phyloP scores from a whole-genome alignment of 2,329 filamentous ascomycete species.

The Colletotrichum sp. region DNA sequence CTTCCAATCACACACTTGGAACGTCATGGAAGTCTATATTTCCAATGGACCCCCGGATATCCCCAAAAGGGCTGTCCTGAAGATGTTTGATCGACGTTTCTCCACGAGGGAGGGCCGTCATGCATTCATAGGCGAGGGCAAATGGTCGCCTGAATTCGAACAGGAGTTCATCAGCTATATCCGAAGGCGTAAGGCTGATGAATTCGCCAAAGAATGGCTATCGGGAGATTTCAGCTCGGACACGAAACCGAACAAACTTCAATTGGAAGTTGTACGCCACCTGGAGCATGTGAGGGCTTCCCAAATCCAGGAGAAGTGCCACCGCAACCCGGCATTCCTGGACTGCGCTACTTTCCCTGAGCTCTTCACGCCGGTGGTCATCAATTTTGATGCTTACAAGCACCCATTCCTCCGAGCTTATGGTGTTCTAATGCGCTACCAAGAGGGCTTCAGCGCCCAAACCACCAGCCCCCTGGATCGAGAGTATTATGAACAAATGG shows the following conservation, averaged over 20 bases:
- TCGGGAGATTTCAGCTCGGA: neutral
- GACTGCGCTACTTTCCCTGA: neutral
- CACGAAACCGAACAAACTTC: neutral
- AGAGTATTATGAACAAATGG: neutral
- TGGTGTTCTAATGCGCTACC: neutral
- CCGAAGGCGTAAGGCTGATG: neutral
- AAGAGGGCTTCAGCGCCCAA: neutral
- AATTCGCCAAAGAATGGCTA: neutral
- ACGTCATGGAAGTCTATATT: constrained; percentile 4
- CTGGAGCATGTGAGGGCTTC: neutral
- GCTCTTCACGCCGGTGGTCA: neutral
- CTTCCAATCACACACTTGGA: constrained; percentile 4
- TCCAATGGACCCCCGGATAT: neutral
- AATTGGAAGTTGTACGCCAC: constrained; percentile 4
- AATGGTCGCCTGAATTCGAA: constrained; percentile 10
- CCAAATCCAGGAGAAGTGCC: neutral
- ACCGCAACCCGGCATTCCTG: neutral
- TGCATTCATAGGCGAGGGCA: neutral
- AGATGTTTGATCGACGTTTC: constrained; percentile 14
- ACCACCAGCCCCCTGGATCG: neutral
- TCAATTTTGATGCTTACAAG: neutral
- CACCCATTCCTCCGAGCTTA: neutral
- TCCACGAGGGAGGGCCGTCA: neutral
- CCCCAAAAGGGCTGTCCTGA: neutral
- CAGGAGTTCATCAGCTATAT: constrained; percentile 7